Conservation (phyloP, 208 protist species). For the Trypanosoma melophagium region DNA sequence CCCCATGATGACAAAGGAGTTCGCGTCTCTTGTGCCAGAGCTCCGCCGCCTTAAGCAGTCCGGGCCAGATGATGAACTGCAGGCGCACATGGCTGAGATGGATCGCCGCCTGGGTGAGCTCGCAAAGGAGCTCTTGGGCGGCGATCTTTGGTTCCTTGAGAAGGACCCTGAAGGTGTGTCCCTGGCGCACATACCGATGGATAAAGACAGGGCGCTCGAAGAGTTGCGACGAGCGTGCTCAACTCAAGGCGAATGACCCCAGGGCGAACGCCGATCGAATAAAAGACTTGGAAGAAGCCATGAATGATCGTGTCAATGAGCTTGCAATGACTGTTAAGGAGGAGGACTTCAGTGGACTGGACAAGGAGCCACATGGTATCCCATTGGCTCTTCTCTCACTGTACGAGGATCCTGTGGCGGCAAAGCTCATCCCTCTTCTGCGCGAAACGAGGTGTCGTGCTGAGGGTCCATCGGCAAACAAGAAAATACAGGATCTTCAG, state of each 20-base stretch:
- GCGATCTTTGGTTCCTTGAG: slow-evolving; percentile 79
- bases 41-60: slow-evolving; percentile 21
- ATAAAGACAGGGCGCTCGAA: slow-evolving; percentile 48
- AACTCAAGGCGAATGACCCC: slow-evolving; percentile 44
- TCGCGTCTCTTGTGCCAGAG: slow-evolving; percentile 28
- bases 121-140: slow-evolving; percentile 54
- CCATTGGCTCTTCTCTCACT: slow-evolving; percentile 60
- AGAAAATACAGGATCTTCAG: slow-evolving; percentile 38
- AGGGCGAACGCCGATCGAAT: slow-evolving; percentile 60
- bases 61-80: slow-evolving; percentile 22
- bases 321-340: slow-evolving; percentile 46
- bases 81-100: slow-evolving; percentile 41
- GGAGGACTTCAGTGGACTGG: slow-evolving; percentile 59
- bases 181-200: slow-evolving; percentile 36
- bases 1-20: slow-evolving; percentile 36
- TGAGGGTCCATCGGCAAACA: slow-evolving; percentile 26
- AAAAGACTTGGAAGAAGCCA: slow-evolving; percentile 44
- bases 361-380: slow-evolving; percentile 58
- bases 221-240: slow-evolving; percentile 45
- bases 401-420: slow-evolving; percentile 44
- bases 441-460: slow-evolving; percentile 32
- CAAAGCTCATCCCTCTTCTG: slow-evolving; percentile 43
- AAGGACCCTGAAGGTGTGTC: slow-evolving; percentile 49
- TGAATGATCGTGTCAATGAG: slow-evolving; percentile 47
- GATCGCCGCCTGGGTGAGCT: slow-evolving; percentile 57